Conservation (phyloP, 805 yeast genomes). For the Scheffersomyces coipomensis region DNA sequence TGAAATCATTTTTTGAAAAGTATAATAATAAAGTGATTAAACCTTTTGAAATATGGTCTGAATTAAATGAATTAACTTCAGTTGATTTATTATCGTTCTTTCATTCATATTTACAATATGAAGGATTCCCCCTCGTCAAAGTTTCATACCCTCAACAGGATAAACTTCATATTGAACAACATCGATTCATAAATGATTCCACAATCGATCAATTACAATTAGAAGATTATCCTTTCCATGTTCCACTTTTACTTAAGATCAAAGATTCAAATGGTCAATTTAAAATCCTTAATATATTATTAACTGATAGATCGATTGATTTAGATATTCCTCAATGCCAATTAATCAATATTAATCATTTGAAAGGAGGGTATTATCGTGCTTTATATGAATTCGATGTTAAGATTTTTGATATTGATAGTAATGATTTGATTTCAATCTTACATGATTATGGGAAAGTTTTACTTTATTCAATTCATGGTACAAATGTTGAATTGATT, state of each 20-base stretch:
- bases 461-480: constrained; percentile 20
- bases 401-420: constrained; percentile 15
- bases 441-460: constrained; percentile 39
- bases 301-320: constrained; percentile 41
- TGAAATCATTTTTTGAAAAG: constrained; percentile 25
- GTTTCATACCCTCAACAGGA: constrained; percentile 9
- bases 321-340: constrained; percentile 25
- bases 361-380: constrained; percentile 46
- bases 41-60: constrained; percentile 54
- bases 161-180: constrained; percentile 31
- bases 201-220: constrained; percentile 24
- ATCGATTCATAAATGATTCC: constrained; percentile 25
- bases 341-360: constrained; percentile 42
- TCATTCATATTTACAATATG: constrained; percentile 58
- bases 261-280: constrained; percentile 23
- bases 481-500: constrained; percentile 18
- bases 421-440: constrained; percentile 32
- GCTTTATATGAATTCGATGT: constrained; percentile 42
- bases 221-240: constrained; percentile 61
- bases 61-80: constrained; percentile 27
- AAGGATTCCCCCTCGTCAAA: constrained; percentile 57
- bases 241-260: constrained; percentile 52
- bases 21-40: constrained; percentile 40
- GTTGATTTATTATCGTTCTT: constrained; percentile 50
- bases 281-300: constrained; percentile 33